Evolutionary conservation across 163 green algal species (phyloP), one percentile per base, ranked within the genome.

Genomic region (Scenedesmus sp.): DNA sequence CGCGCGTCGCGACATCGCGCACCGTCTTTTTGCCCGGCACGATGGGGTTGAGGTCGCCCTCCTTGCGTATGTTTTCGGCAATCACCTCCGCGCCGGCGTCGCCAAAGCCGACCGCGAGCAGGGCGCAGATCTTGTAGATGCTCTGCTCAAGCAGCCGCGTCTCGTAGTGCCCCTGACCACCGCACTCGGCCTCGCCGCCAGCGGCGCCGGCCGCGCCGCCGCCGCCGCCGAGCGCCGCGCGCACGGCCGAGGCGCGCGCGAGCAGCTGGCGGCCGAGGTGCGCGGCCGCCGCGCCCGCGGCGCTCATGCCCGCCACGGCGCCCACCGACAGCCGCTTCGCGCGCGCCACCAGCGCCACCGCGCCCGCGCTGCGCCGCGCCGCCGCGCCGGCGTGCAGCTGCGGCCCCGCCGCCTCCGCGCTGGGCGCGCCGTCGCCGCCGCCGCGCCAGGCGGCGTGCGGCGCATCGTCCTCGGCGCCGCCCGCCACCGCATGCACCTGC

Each of bases 11-110:
- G n/a, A n/a, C n/a, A n/a, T n/a, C n/a, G n/a, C 66, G 48, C 56
- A 76, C 82, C 78, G 93, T 92, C 80, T 94, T 96, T 17, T 90
- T 87, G 22, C 95, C 95, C 22, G 95, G 94, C 44, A 97, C 88
- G 92, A 98, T 97, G 36, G 95, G 92, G 82, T 98, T 95, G 53
- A 99, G 87, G 85, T 96, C 94, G n/a, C 94, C 95, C 54, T 70
- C 75, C 29, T 87, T 92, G 33, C 89, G 88, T 34, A 98, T 97
- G 87, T 98, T 98, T 83, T 97, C 93, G 1, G 91, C 93, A 76
- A 98, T 97, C 26, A 97, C 87, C 84, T 96, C 82, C 22, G 88
- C 89, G 22, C 95, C 95, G 45, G 95, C 95, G 81, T 99, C 94
- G 28, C 95, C 95, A 87, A 98, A 99, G 1, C 93, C 92, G 5